Base-by-base conservation (phyloP, 1,284 basidiomycete species). In the Cryptococcus hybrid region DNA sequence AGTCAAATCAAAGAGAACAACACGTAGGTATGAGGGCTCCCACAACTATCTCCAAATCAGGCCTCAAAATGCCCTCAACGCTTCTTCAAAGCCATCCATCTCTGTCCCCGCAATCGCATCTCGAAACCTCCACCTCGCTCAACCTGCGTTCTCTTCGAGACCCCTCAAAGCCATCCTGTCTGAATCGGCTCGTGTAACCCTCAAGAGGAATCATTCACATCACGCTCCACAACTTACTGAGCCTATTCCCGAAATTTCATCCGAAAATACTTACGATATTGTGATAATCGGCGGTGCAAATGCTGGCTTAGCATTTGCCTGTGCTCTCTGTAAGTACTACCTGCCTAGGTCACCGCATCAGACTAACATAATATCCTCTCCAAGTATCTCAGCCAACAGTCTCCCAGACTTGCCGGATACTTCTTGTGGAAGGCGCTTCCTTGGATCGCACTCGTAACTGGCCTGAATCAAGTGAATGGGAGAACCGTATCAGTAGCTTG, bases 261-360 rank as follows among this genome's bases (percentile, higher is more conserved):
- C 57, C 7, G 64, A 67, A 35, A 58, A 76, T 49, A 76, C 70
- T 1, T 86, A 84, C 62, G 93, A 96, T 74, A 82, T 96, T 54
- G 90, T 96, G 38, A 90, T 98, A 65, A 91, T 97, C 40, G 95
- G 95, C 12, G 95, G 92, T 47, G 94, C 94, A 1, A 92, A 92
- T 18, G 92, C 86, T 1, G 95, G 95, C 12, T 82, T 99, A 34
- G 90, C 93, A 4, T 80, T 99, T 35, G 92, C 92, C 0, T 87
- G 86, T 70, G 90, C 92, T 30, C 82, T 99, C 18, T 84, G 93
- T 92, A 68, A 64, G 83, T 76, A 5, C 3, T 18, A 5, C 35
- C 34, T 8, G 36, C 47, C 30, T 12, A 11, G 13, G 3, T 24
- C 24, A 7, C 24, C 37, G 34, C 45, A 4, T 42, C n/a, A 52